Percentiles rank a stretch among this genome's conserved stretches.
phyloP scores from a whole-genome alignment of 192 early-diverging fungal species.

The Phlyctochytrium arcticum region DNA sequence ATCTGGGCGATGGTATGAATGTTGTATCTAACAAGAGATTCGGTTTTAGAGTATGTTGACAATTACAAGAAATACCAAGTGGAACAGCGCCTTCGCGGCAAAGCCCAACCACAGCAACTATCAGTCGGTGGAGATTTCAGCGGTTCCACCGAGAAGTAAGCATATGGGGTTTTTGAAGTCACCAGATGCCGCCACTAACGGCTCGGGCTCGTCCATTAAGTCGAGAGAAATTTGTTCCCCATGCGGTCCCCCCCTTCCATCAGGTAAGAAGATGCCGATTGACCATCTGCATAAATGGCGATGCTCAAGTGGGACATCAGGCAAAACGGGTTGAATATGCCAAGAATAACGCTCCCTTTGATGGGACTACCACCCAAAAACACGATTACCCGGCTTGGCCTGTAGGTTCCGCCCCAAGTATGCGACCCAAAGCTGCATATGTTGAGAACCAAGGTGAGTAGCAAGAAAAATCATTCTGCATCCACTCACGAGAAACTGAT shows the following conservation, averaged over 20 bases:
- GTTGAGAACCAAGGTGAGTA: constrained; percentile 13
- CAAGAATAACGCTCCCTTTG: constrained; percentile 30
- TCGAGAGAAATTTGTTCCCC: constrained; percentile 39
- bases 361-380: constrained; percentile 37
- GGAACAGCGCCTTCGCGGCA: constrained; percentile 26
- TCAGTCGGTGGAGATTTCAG: constrained; percentile 42
- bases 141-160: constrained; percentile 43
- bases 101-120: constrained; percentile 38
- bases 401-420: constrained; percentile 6
- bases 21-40: background rate
- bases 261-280: constrained; percentile 15
- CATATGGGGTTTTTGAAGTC: background rate
- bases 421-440: background rate
- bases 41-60: constrained; percentile 37
- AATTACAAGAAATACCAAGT: constrained; percentile 36
- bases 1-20: background rate
- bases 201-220: constrained; percentile 2
- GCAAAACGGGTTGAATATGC: constrained; percentile 25
- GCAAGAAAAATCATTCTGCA: too few relatives aligned
- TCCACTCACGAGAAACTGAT: too few relatives aligned
- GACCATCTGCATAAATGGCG: background rate
- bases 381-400: constrained; percentile 41
- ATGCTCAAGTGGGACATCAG: constrained; percentile 13
- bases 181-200: background rate
- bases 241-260: constrained; percentile 29